These are phyloP conservation scores for Orbilia javanica DNA, from an alignment of 2,329 filamentous ascomycete species.

Conservation along the genomic window DNA sequence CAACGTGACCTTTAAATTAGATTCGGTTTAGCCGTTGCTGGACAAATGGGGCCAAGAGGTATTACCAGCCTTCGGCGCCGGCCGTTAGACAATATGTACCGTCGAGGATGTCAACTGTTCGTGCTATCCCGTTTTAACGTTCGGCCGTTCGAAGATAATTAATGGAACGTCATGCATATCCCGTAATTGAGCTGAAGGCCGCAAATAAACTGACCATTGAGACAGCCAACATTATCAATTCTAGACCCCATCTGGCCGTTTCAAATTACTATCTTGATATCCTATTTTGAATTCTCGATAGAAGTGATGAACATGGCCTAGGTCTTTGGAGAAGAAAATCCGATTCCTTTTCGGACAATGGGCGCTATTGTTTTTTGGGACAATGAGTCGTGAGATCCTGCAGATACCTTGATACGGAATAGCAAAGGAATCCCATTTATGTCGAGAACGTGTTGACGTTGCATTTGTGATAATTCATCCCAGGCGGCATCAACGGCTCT, in stretches of 20 bases:
- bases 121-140: no score
- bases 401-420: background rate
- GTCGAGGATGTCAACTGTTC: background rate
- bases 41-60: background rate
- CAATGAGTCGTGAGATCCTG: background rate
- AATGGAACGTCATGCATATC: background rate
- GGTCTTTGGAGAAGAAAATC: background rate
- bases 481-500: conserved; percentile 6
- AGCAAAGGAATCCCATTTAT: background rate
- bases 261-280: background rate
- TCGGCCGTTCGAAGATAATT: background rate
- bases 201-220: background rate
- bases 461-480: background rate
- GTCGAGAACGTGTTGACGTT: conserved; percentile 12
- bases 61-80: background rate
- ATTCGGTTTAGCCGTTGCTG: background rate
- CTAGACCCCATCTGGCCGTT: background rate
- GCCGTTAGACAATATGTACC: conserved; percentile 10
- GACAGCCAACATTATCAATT: background rate
- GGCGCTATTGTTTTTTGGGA: no score
- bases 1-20: background rate
- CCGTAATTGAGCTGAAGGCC: background rate
- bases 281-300: background rate
- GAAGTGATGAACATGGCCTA: background rate
- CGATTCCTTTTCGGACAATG: no score